A percentile compares a stretch with the other conserved stretches of the same genome.
phyloP scores from a whole-genome alignment of 1,139 yeast genomes.

The Debaryomycetaceae sp. region DNA sequence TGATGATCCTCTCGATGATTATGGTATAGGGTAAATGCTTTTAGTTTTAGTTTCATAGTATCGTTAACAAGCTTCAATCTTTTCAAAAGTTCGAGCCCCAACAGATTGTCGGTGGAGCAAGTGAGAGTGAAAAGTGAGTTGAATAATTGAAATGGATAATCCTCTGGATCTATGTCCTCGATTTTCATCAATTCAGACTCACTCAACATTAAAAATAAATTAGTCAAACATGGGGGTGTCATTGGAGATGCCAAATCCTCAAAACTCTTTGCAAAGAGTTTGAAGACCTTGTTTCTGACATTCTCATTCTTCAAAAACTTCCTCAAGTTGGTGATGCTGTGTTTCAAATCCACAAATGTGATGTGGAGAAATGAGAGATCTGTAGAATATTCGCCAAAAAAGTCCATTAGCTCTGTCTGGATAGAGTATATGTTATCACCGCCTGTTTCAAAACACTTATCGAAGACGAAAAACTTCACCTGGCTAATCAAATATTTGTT shows the following conservation, averaged over 20 bases:
- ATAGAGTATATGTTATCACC: slow-evolving; percentile 12
- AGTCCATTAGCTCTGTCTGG: slow-evolving; percentile 24
- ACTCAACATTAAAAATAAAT: slow-evolving; percentile 31
- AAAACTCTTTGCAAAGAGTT: slow-evolving; percentile 27
- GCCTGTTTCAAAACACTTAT: slow-evolving; percentile 25
- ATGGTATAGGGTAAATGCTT: slow-evolving; percentile 33
- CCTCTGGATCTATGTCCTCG: slow-evolving; percentile 19
- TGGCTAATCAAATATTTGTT: slow-evolving; percentile 19
- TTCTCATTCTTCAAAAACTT: slow-evolving; percentile 21
- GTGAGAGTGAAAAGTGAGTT: slow-evolving; percentile 28
- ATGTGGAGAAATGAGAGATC: slow-evolving; percentile 33
- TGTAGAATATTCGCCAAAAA: slow-evolving; percentile 23
- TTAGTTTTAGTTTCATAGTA: slow-evolving; percentile 22
- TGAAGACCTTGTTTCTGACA: slow-evolving; percentile 29
- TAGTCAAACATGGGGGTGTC: slow-evolving; percentile 27
- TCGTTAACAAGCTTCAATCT: slow-evolving; percentile 19
- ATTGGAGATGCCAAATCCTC: slow-evolving; percentile 23
- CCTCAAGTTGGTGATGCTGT: slow-evolving; percentile 24
- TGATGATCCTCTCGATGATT: slow-evolving; percentile 24
- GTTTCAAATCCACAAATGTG: slow-evolving; percentile 28
- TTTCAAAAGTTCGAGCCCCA: slow-evolving; percentile 28
- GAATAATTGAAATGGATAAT: slow-evolving; percentile 19
- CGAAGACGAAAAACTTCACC: slow-evolving; percentile 32
- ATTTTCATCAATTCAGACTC: slow-evolving; percentile 22
- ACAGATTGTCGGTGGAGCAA: slow-evolving; percentile 29